Percentiles rank a stretch among this genome's conserved stretches.
phyloP scores from a whole-genome alignment of 495 filamentous ascomycete species.

The Xylaria cubensis region DNA sequence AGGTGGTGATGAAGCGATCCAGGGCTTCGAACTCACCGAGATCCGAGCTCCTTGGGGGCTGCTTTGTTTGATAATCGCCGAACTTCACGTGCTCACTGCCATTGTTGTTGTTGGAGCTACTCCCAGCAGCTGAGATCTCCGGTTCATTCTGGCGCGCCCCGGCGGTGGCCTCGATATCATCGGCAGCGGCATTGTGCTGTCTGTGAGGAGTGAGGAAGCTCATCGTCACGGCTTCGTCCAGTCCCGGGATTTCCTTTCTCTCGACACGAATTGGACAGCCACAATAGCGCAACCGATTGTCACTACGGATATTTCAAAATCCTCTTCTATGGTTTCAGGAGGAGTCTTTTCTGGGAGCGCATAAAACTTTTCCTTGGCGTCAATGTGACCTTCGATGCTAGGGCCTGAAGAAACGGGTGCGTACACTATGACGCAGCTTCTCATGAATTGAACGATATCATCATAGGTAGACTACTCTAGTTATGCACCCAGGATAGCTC shows the following conservation, averaged over 20 bases:
- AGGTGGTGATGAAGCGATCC: constrained; percentile 72
- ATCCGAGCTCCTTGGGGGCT: constrained; percentile 35
- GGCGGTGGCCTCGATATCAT: constrained; percentile 24
- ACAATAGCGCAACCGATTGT: neutral
- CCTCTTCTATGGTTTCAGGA: neutral
- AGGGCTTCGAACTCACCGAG: constrained; percentile 53
- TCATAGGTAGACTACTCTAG: neutral
- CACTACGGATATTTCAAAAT: neutral
- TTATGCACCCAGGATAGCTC: neutral
- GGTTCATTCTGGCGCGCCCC: constrained; percentile 16
- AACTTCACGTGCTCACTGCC: constrained; percentile 36
- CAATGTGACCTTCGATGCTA: neutral
- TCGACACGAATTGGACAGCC: neutral
- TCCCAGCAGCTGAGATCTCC: neutral
- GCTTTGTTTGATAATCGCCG: constrained; percentile 32
- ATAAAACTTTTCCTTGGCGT: neutral
- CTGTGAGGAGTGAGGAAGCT: constrained; percentile 18
- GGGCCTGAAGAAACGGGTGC: neutral
- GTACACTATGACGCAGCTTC: constrained; percentile 11
- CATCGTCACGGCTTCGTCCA: constrained; percentile 16
- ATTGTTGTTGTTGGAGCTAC: neutral
- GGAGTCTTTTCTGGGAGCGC: neutral
- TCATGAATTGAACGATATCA: neutral
- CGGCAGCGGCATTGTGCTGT: constrained; percentile 11
- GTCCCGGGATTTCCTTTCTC: neutral